Base-by-base conservation (phyloP, 805 yeast species). In the Starmerella apicola region DNA sequence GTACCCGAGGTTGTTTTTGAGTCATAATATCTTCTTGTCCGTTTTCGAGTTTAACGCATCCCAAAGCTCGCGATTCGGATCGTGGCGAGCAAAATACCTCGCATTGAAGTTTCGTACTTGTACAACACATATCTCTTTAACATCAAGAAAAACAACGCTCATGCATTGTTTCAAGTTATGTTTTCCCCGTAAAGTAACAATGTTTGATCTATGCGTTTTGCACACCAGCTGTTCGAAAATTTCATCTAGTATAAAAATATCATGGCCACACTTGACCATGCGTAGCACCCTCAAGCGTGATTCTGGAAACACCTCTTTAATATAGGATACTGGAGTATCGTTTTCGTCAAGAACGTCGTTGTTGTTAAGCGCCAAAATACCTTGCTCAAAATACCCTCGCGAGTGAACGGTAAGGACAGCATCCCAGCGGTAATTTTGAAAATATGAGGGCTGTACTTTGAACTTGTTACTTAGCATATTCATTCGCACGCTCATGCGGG, bases 381-480 rank as follows among this genome's bases (percentile, higher is more conserved):
- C 49, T 13, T 24, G 28, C 35, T 48, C 52, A 8, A 48, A 33
- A 28, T 48, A 48, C 15, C 43, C 34, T 5, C 52, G 43, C 1
- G 49, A 34, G 10, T 37, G 9, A 3, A 48, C 41, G 1, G 41
- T 21, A n/a, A 48, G 15, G 4, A 39, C 31, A 1, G 43, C 48
- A 26, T 48, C 52, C 52, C 52, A 48, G n/a, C 25, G 18, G 28
- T 48, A 48, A 15, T 20, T 29, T 5, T 19, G 30, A 17, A 48
- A 48, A 7, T 9, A n/a, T 1, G 17, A 19, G 3, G 15, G 2
- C 3, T 18, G 15, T 8, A 34, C 19, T 18, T 32, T 39, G 34
- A 39, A 43, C 29, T 40, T 47, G 20, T 9, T 13, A 12, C 35
- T n/a, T 5, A 46, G 45, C 13, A 30, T 12, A 15, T 30, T 21